phyloP scores from a whole-genome alignment of 257 asterid species.

The Cordia subcordata region DNA sequence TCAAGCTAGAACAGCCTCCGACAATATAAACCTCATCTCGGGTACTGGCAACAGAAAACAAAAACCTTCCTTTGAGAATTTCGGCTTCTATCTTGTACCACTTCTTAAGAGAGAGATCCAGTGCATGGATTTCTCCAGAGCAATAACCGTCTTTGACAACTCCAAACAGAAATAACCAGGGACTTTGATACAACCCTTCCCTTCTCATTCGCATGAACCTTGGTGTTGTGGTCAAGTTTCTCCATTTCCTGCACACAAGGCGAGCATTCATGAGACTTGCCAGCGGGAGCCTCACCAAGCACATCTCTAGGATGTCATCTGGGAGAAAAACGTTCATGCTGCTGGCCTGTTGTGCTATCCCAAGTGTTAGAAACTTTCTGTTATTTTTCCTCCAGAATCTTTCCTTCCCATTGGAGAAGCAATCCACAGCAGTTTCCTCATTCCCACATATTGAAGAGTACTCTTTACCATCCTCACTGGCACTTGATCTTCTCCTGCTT shows the following conservation, averaged over 20 bases:
- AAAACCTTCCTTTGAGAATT: conserved; percentile 64
- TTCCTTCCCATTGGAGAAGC: conserved; percentile 70
- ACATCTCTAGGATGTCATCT: conserved; percentile 86
- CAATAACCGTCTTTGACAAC: conserved; percentile 75
- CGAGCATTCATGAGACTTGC: conserved; percentile 78
- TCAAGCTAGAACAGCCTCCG: conserved; percentile 95
- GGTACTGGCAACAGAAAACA: conserved; percentile 69
- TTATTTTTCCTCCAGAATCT: conserved; percentile 59
- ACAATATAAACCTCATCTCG: conserved; percentile 62
- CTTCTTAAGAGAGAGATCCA: conserved; percentile 60
- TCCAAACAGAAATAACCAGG: conserved; percentile 89
- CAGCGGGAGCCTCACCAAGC: conserved; percentile 80
- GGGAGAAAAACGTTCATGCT: conserved; percentile 65
- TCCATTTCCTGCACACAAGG: conserved; percentile 92
- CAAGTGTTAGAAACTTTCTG: conserved; percentile 38
- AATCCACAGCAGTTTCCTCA: conserved; percentile 53
- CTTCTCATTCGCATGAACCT: conserved; percentile 78
- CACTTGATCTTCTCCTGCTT: conserved; percentile 60
- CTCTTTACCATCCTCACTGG: conserved; percentile 63
- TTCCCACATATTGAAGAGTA: conserved; percentile 38
- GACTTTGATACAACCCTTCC: conserved; percentile 59
- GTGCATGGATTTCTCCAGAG: conserved; percentile 80
- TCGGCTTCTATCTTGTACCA: conserved; percentile 84
- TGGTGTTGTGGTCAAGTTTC: conserved; percentile 53
- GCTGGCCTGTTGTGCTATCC: conserved; percentile 28